These are phyloP conservation scores for Mesostigma viride DNA, from an alignment of 139 green algal species.

Conservation along the genomic window DNA sequence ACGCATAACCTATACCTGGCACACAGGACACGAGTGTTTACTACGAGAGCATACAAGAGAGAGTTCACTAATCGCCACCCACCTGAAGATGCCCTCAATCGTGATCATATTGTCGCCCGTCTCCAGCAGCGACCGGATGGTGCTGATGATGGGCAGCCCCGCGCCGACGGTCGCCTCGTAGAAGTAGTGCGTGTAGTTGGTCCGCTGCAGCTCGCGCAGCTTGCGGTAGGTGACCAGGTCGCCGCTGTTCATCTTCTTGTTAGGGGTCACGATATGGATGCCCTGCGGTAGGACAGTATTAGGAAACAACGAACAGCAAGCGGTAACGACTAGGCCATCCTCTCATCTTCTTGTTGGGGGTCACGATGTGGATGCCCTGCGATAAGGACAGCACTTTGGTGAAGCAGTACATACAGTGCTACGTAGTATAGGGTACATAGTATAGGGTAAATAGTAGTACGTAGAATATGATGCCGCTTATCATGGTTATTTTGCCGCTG, in stretches of 20 bases:
- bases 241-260: constrained; percentile 88
- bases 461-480: too few species aligned
- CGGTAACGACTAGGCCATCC: too few species aligned
- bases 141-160: constrained; percentile 86
- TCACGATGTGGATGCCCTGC: constrained; percentile 51
- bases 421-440: too few species aligned
- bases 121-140: constrained; percentile 76
- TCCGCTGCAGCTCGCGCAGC: constrained; percentile 65
- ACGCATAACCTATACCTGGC: too few species aligned
- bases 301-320: too few species aligned
- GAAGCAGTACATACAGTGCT: too few species aligned
- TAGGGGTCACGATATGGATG: constrained; percentile 43
- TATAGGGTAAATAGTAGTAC: too few species aligned
- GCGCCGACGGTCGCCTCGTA: constrained; percentile 86
- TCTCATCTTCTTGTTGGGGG: constrained; percentile 85
- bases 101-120: constrained; percentile 73
- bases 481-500: too few species aligned
- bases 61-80: constrained; percentile 7
- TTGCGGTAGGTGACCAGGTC: constrained; percentile 61
- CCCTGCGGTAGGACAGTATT: too few species aligned
- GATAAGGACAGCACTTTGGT: too few species aligned
- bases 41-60: too few species aligned
- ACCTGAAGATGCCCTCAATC: constrained; percentile 76
- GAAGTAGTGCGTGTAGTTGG: constrained; percentile 91
- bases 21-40: too few species aligned